Percentiles rank a stretch among this genome's conserved stretches.
Evolutionary conservation across 345 rosid genomes (phyloP).

Genomic region (Aurinia saxatilis): DNA sequence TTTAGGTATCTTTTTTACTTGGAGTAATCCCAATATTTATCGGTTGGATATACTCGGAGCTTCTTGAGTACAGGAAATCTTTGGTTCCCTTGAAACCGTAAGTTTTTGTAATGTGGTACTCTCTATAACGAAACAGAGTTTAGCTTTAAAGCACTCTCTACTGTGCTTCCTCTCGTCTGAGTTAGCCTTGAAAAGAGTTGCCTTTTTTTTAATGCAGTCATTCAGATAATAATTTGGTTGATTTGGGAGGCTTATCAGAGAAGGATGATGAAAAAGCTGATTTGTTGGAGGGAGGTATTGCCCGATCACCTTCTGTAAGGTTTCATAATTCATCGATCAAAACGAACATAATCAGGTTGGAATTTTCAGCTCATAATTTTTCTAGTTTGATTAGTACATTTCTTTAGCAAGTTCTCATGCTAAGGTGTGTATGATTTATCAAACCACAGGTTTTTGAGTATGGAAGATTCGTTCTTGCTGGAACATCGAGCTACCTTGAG

Average conservation of each 20-base stretch:
- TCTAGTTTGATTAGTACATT: background rate
- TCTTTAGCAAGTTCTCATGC: constrained; percentile 8
- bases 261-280: constrained; percentile 84
- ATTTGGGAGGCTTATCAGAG: constrained; percentile 49
- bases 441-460: constrained; percentile 61
- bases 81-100: constrained; percentile 67
- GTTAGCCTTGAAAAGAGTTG: background rate
- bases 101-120: constrained; percentile 24
- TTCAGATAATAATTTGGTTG: constrained; percentile 81
- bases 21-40: constrained; percentile 74
- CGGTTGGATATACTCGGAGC: constrained; percentile 90
- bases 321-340: constrained; percentile 56
- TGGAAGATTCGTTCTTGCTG: constrained; percentile 91
- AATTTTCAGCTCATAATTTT: constrained; percentile 9
- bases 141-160: background rate
- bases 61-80: constrained; percentile 59
- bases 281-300: constrained; percentile 85
- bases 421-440: background rate
- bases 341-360: constrained; percentile 68
- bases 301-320: constrained; percentile 68
- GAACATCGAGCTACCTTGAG: constrained; percentile 78
- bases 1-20: constrained; percentile 82
- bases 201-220: constrained; percentile 52
- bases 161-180: background rate
- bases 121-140: background rate